Evolutionary conservation across 2,329 filamentous ascomycete species (phyloP), one percentile per base, ranked within the genome.

Genomic region (Tolypocladium paradoxum): DNA sequence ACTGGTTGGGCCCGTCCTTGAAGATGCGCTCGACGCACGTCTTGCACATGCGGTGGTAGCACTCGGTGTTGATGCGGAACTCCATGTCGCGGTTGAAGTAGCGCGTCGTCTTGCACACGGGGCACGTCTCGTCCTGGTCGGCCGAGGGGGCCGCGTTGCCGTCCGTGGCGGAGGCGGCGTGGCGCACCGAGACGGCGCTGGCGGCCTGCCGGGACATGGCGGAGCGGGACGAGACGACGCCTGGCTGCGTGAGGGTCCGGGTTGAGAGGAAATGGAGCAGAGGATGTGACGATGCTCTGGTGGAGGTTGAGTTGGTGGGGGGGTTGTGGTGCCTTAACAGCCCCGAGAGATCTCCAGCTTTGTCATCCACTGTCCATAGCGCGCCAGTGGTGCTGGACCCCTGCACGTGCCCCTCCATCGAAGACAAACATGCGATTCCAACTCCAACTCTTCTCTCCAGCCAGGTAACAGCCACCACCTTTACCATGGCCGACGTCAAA

Each of bases 1-100:
- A 99, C 56, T 90, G 88, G 53, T 90, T 89, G 0, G 93, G 93
- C 0, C 93, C 93, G 53, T 89, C 85, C 36, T 87, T 87, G 78
- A 97, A 99, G 62, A 97, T 88, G 53, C 92, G 87, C 70, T 92
- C 88, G 43, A 97, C 91, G 74, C 93, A 99, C 54, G 88, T 91
- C 68, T 90, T 87, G 76, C 93, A 99, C 89, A 99, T 97, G 61
- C 90, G 90, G 77, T 99, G 93, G 76, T 99, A 99, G 80, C 93
- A 99, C 76, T 95, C 90, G 9, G 92, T 90, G 69, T 97, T 96
- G 74, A 99, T 91, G 62, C 93, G 87, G 73, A 99, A 97, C 59
- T 86, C 81, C 81, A 99, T 91, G 73, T 90, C 86, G 56, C 84
- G 85, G 76, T 96, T 96, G 64, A 97, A 86, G 76, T 97, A 97